Evolutionary conservation across 208 protist genomes (phyloP).

Genomic region (Kentomonas sorsogonicus): DNA sequence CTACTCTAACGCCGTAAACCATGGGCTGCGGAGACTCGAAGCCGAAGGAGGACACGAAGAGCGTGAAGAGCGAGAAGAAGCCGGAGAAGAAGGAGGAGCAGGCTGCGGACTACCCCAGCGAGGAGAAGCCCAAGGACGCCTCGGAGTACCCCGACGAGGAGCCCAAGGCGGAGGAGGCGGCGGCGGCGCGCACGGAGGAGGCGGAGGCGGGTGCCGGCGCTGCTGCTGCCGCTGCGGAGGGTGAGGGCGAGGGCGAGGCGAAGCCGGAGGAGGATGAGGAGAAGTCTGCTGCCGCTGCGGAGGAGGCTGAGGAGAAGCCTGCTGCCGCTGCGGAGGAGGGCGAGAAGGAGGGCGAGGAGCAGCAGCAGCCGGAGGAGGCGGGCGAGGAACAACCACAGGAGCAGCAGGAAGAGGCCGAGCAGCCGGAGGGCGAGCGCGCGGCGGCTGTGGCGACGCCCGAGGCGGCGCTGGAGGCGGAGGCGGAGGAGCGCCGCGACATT

Average conservation of each 20-base stretch:
- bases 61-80: constrained; percentile 9
- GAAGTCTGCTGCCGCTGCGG: background rate
- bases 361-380: background rate
- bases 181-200: too few species aligned
- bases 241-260: too few species aligned
- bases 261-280: background rate
- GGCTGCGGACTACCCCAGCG: constrained; percentile 1
- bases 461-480: background rate
- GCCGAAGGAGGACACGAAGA: constrained; percentile 9
- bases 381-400: background rate
- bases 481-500: too few species aligned
- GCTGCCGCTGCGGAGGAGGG: background rate
- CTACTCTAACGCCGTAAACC: background rate
- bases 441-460: background rate
- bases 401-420: constrained; percentile 1
- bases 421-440: constrained; percentile 4
- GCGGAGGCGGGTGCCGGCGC: too few species aligned
- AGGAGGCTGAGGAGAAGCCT: background rate
- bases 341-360: constrained; percentile 1
- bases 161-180: constrained; percentile 1
- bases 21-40: constrained; percentile 17
- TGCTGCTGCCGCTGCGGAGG: too few species aligned
- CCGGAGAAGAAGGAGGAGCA: constrained; percentile 11
- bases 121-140: too few species aligned
- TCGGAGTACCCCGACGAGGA: too few species aligned